These are phyloP conservation scores for Polyporus arcularius DNA, from an alignment of 768 basidiomycete genomes.

Conservation along the genomic window DNA sequence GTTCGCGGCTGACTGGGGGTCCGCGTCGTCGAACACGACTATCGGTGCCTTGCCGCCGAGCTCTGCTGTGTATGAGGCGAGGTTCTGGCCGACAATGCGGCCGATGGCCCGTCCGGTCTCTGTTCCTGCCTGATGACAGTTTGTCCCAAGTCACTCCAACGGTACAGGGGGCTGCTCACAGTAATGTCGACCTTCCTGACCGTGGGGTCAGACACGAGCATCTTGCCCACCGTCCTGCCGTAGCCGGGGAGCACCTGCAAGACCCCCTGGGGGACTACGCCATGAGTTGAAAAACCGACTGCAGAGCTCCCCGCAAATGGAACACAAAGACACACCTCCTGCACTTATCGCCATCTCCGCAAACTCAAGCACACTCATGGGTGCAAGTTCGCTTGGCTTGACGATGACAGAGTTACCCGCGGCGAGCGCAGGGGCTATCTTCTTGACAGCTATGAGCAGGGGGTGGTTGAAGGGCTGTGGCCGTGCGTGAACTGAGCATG, in stretches of 20 bases:
- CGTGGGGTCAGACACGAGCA: constrained; percentile 63
- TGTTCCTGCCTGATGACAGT: constrained; percentile 64
- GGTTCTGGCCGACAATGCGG: constrained; percentile 69
- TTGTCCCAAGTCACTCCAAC: background rate
- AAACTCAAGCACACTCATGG: constrained; percentile 79
- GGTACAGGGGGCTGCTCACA: constrained; percentile 39
- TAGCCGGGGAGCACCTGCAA: constrained; percentile 75
- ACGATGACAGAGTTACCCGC: constrained; percentile 84
- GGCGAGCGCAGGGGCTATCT: constrained; percentile 82
- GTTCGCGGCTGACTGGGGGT: constrained; percentile 73
- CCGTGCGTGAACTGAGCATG: background rate
- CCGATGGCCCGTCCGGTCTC: constrained; percentile 76
- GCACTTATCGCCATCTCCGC: constrained; percentile 61
- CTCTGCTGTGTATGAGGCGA: constrained; percentile 79
- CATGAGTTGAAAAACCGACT: background rate
- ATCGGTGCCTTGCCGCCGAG: constrained; percentile 88
- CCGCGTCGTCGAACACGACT: constrained; percentile 77
- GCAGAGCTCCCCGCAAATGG: background rate
- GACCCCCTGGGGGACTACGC: constrained; percentile 73
- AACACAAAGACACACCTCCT: constrained; percentile 50
- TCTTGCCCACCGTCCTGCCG: constrained; percentile 63
- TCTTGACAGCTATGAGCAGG: constrained; percentile 85
- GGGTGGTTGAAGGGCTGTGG: constrained; percentile 86
- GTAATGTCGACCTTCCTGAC: constrained; percentile 86
- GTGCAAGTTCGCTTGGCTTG: constrained; percentile 84